These are phyloP conservation scores for Coemansia sp. DNA, from an alignment of 192 early-diverging fungal genomes.

Conservation along the genomic window DNA sequence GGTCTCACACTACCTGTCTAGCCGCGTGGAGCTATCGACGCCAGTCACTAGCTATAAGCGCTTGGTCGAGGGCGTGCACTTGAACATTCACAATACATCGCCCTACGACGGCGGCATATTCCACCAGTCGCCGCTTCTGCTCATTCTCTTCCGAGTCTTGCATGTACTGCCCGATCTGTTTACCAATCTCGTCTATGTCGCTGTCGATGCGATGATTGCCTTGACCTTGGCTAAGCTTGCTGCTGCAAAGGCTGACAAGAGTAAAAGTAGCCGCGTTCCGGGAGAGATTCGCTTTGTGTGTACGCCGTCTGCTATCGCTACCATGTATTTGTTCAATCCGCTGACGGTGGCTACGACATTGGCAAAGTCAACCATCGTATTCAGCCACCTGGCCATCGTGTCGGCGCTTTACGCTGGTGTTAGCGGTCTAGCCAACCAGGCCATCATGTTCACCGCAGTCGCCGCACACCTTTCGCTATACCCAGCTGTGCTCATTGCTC, in stretches of 20 bases:
- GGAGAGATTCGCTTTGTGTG: slow-evolving; percentile 52
- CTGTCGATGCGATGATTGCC: slow-evolving; percentile 69
- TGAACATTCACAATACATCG: slow-evolving; percentile 71
- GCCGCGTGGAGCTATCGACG: slow-evolving; percentile 79
- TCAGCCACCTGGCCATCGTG: slow-evolving; percentile 78
- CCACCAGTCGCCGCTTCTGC: slow-evolving; percentile 87
- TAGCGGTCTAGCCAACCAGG: slow-evolving; percentile 46
- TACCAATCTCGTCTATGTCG: slow-evolving; percentile 61
- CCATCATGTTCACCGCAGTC: slow-evolving; percentile 75
- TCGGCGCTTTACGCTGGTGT: slow-evolving; percentile 70
- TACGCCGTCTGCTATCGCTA: slow-evolving; percentile 41
- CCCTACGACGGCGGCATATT: slow-evolving; percentile 89
- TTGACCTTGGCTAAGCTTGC: slow-evolving; percentile 64
- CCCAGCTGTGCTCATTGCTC: slow-evolving; percentile 77
- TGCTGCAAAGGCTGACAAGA: slow-evolving; percentile 27
- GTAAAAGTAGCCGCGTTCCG: slow-evolving; percentile 21
- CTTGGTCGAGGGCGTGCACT: slow-evolving; percentile 82
- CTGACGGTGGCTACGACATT: slow-evolving; percentile 75
- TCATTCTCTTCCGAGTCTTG: slow-evolving; percentile 71
- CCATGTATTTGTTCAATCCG: slow-evolving; percentile 81
- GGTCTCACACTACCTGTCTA: slow-evolving; percentile 51
- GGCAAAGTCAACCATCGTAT: slow-evolving; percentile 72
- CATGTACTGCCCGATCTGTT: slow-evolving; percentile 58
- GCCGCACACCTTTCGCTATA: slow-evolving; percentile 89
- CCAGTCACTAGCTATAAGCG: slow-evolving; percentile 88